Base-by-base conservation (phyloP, 1,139 yeast genomes). In the Kodamaea fungicola region DNA sequence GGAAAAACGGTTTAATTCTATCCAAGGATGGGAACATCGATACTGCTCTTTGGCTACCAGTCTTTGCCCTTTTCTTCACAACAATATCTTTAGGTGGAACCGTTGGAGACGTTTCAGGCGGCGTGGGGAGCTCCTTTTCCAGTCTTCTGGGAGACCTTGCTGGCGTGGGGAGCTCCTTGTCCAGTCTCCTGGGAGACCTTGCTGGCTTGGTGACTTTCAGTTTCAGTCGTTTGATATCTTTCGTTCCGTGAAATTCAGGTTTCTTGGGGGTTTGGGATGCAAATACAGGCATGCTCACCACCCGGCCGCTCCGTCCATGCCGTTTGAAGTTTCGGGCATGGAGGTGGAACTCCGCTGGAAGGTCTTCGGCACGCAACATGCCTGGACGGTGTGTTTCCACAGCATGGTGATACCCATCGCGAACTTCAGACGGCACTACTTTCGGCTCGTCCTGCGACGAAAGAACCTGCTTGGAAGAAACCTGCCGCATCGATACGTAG, bases 331-430 rank as follows among this genome's bases (percentile, higher is more conserved):
- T 32, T 30, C 31, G 21, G 30, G 42, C 25, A 34, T 37, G 21
- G 33, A 27, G 27, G 37, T 72, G 71, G 9, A 64, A 39, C 1
- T 37, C 43, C 4, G 47, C 47, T 2, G 72, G 73, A 8, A 70
- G 51, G 34, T 69, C 73, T 4, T 50, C 50, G 8, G 51, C 26
- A 4, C 54, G 41, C 40, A 48, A 52, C 7, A 45, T 46, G 2
- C 60, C 55, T 1, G 71, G 71, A 28, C 49, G 49, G 41, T 55
- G 64, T 5, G 61, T 46, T 12, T 51, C 52, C 4, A 62, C 57
- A 10, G 68, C 72, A 35, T 57, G 55, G 7, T 55, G 38, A 34
- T 62, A 46, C 40, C 62, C 67, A 33, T 54, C 51, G n/a, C 45
- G 41, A 28, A 46, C 25, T 23, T 42, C 42, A 8, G 59, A 55